phyloP scores from a whole-genome alignment of 1,139 yeast species.

The Magnusiomyces paraingens region DNA sequence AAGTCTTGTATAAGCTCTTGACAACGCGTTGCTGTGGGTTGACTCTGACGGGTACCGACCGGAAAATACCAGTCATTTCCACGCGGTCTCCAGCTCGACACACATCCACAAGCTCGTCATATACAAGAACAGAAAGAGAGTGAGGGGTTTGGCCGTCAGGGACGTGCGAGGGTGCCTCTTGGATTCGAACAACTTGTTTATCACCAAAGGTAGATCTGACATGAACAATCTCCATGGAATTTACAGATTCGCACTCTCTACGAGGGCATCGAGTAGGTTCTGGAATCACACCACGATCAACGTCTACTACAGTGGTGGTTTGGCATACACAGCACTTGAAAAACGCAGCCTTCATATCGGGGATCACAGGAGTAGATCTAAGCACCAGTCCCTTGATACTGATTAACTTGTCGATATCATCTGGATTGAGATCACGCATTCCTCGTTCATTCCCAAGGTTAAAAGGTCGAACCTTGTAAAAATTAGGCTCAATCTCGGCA shows the following conservation, averaged over 20 bases:
- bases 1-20: constrained; percentile 82
- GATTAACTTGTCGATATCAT: constrained; percentile 89
- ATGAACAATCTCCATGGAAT: constrained; percentile 87
- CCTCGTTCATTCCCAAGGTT: constrained; percentile 55
- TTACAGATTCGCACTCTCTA: constrained; percentile 72
- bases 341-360: constrained; percentile 97
- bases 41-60: constrained; percentile 86
- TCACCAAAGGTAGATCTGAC: constrained; percentile 91
- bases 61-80: constrained; percentile 91
- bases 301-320: constrained; percentile 85
- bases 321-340: constrained; percentile 94
- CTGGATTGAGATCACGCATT: constrained; percentile 92
- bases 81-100: constrained; percentile 96
- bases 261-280: constrained; percentile 94
- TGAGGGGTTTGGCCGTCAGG: constrained; percentile 99
- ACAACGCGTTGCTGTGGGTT: constrained; percentile 80
- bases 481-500: constrained; percentile 65
- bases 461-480: constrained; percentile 85
- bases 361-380: constrained; percentile 85
- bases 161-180: constrained; percentile 96
- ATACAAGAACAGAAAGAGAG: constrained; percentile 86
- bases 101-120: constrained; percentile 91
- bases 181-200: constrained; percentile 87
- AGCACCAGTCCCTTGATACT: constrained; percentile 86
- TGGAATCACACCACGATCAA: constrained; percentile 88